Base-by-base conservation (phyloP, 352 stramenopile species). In the Pythium insidiosum region DNA sequence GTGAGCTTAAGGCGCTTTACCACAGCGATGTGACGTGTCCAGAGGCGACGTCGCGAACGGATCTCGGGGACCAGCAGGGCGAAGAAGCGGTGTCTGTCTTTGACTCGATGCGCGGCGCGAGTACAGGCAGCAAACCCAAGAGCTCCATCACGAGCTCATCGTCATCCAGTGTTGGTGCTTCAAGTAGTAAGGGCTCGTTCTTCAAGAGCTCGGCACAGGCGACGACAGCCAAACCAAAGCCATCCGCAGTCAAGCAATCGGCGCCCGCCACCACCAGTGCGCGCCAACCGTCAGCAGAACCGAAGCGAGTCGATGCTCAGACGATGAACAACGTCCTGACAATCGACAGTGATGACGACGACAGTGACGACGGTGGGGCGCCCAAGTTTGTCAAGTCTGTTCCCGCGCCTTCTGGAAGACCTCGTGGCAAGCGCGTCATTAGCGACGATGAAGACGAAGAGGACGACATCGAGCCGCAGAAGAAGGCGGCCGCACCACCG, bases 361-460 rank as follows among this genome's bases (percentile, higher is more conserved):
- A 71, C 24, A 38, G 38, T 5, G 68, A 78, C 26, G 69, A 85
- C 16, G 67, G 57, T 6, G 74, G 80, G 20, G 64, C 63, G 2
- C 77, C 74, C 7, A 59, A 70, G 43, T 92, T 92, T 62, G 74
- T 92, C 11, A 74, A 73, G 42, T 46, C 43, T 9, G 53, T 39
- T 5, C 55, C 47, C 43, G 26, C 38, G 6, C 6, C 42, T 16
- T n/a, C n/a, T n/a, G n/a, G n/a, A n/a, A 76, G 66, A 19, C 33
- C 55, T 6, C 66, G 65, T 13, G 43, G 45, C 20, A 84, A 82
- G 39, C 67, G 73, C 28, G 56, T 88, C 16, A 58, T 57, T 41
- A 84, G 85, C 35, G 82, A 67, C 41, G 75, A 87, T 25, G 77
- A 78, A n/a, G n/a, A n/a, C 30, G 66, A 88, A 21, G 72, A 85